Percentiles rank a stretch among this genome's conserved stretches.
phyloP scores from a whole-genome alignment of 192 early-diverging fungal genomes.

The Ambispora gerdemannii region DNA sequence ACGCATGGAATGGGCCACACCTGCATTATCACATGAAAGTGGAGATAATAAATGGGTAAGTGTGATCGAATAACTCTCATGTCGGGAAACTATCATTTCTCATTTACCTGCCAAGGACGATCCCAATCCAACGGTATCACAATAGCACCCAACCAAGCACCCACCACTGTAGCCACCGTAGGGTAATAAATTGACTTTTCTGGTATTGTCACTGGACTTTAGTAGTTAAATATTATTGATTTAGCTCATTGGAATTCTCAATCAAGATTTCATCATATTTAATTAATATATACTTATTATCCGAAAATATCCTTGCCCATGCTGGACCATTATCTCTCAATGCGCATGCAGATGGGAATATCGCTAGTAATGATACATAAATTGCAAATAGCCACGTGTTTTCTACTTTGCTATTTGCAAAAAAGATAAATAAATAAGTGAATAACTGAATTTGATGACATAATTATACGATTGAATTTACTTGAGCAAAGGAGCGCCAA shows the following conservation, averaged over 20 bases:
- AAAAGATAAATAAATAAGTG: conserved; percentile 5
- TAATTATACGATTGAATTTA: conserved; percentile 14
- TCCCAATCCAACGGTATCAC: conserved; percentile 51
- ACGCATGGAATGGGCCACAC: conserved; percentile 46
- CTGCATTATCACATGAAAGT: conserved; percentile 15
- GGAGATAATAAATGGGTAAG: background rate
- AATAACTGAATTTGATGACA: background rate
- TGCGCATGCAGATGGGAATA: conserved; percentile 27
- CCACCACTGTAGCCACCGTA: conserved; percentile 33
- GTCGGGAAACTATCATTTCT: background rate
- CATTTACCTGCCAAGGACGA: conserved; percentile 42
- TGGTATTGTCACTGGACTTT: conserved; percentile 35
- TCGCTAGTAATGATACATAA: conserved; percentile 35
- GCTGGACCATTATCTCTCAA: conserved; percentile 7
- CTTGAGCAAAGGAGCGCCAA: conserved; percentile 37
- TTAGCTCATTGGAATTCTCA: background rate
- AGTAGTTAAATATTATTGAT: background rate
- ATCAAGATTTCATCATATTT: background rate
- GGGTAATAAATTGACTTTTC: conserved; percentile 42
- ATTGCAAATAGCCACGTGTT: conserved; percentile 35
- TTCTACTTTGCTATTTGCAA: conserved; percentile 30
- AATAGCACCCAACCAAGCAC: conserved; percentile 48
- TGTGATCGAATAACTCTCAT: background rate
- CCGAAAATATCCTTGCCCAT: conserved; percentile 37
- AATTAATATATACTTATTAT: conserved; percentile 2